Conservation (phyloP, 441 rosid species). For the Rhodomyrtus psidioides region DNA sequence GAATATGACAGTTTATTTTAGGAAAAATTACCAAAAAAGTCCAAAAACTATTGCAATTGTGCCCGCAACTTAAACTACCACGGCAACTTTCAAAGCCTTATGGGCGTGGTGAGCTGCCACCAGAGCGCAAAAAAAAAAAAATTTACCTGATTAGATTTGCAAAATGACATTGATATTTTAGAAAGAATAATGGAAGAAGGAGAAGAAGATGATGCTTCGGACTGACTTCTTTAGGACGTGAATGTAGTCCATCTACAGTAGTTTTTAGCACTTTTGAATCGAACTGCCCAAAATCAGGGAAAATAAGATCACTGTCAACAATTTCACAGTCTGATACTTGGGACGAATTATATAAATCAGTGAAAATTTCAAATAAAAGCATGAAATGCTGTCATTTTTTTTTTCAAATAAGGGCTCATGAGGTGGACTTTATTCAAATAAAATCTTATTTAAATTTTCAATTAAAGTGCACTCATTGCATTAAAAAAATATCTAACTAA, state of each 20-base stretch:
- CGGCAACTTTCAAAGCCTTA: background rate
- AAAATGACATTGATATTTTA: background rate
- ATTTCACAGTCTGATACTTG: background rate
- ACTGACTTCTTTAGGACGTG: background rate
- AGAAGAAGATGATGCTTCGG: background rate
- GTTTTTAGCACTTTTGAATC: background rate
- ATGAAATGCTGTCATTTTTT: no score
- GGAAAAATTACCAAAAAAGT: no score
- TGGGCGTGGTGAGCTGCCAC: background rate
- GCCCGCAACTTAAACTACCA: background rate
- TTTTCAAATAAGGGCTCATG: no score
- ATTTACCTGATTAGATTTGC: background rate
- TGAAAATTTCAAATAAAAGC: no score
- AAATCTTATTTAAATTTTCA: no score
- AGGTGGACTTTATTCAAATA: no score
- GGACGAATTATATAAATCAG: background rate
- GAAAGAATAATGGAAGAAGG: background rate
- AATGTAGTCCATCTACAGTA: background rate
- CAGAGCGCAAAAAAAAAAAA: background rate
- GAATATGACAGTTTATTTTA: no score
- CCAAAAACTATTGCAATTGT: no score
- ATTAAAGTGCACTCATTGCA: no score
- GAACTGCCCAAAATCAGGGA: background rate
- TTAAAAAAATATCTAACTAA: no score
- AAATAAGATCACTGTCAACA: background rate